These are phyloP conservation scores for Scedosporium aurantiacum DNA, from an alignment of 2,329 filamentous ascomycete species.

Conservation along the genomic window DNA sequence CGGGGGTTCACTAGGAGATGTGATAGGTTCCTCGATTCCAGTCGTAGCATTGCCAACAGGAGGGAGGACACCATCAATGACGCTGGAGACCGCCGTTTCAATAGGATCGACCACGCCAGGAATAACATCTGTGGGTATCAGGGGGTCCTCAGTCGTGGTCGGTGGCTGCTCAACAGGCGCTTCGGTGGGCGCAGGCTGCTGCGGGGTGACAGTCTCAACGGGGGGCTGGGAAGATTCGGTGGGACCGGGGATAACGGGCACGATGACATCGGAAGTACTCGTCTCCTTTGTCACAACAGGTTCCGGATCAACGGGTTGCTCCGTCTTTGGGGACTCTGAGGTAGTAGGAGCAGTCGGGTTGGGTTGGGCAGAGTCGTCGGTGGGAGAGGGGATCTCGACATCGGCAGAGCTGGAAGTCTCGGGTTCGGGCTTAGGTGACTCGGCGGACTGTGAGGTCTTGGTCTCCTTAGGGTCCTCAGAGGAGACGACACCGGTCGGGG, in stretches of 20 bases:
- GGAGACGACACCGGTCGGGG: conserved; percentile 21
- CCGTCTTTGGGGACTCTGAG: conserved; percentile 8
- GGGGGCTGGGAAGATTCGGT: neutral
- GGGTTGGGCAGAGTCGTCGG: neutral
- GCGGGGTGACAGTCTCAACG: neutral
- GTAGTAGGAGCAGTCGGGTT: conserved; percentile 8
- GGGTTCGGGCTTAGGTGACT: neutral
- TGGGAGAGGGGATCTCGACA: neutral
- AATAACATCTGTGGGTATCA: neutral
- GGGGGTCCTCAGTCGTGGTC: neutral
- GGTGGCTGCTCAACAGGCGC: neutral
- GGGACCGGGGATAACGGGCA: neutral
- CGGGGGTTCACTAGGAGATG: conserved; percentile 9
- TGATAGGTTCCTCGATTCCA: conserved; percentile 10
- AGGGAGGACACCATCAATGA: conserved; percentile 5
- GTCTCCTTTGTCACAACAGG: neutral
- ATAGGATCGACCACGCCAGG: conserved; percentile 1
- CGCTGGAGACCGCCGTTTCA: neutral
- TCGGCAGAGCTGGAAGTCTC: conserved; percentile 4
- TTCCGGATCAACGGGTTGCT: neutral
- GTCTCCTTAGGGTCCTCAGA: conserved; percentile 3
- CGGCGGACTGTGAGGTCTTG: neutral
- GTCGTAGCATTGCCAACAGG: conserved; percentile 6
- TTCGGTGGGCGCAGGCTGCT: neutral
- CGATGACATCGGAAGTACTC: conserved; percentile 4